Evolutionary conservation across 306 rosid genomes (phyloP), one percentile per base, ranked within the genome.

Genomic region (Malus fusca): DNA sequence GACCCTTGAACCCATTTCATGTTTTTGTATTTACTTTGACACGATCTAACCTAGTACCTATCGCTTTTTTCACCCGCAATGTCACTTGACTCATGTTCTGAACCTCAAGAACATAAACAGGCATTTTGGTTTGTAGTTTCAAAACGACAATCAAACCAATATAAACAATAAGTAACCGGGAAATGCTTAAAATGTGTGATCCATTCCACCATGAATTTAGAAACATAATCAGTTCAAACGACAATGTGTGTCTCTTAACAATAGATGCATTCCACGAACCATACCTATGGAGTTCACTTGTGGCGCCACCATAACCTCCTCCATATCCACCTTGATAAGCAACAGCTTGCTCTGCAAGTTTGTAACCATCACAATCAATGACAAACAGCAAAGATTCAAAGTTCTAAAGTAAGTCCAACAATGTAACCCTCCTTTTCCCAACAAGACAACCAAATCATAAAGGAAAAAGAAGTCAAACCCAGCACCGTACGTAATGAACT

Each of bases 311-410:
- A 68, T 75, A 76, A 21, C 78, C 83, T 83, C 83, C 93, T 77
- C 87, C 97, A 80, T 87, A 86, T 77, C 78, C 93, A 52, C 82
- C 97, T 83, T 90, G 92, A 83, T 84, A 86, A 71, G 75, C 85
- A 78, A 80, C 59, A 78, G 85, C 89, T 87, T 88, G 93, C 80
- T 78, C 97, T 95, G 90, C 85, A 83, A 79, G 69, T 26, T 31
- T 35, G 10, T 62, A 82, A 73, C 74, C 60, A 42, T 42, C 46
- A 42, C n/a, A 40, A 37, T 18, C 33, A 79, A 28, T 5, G 1
- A 9, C 4, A 73, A 15, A 25, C 37, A 18, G 18, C 40, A 60
- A 7, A 43, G 77, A 43, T 42, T 61, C 59, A 69, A 18, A 48
- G 4, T 19, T 70, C 22, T 44, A 44, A 44, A 67, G 46, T 35